Base-by-base conservation (phyloP, 768 basidiomycete species). In the Termitomyces bulborhizus region DNA sequence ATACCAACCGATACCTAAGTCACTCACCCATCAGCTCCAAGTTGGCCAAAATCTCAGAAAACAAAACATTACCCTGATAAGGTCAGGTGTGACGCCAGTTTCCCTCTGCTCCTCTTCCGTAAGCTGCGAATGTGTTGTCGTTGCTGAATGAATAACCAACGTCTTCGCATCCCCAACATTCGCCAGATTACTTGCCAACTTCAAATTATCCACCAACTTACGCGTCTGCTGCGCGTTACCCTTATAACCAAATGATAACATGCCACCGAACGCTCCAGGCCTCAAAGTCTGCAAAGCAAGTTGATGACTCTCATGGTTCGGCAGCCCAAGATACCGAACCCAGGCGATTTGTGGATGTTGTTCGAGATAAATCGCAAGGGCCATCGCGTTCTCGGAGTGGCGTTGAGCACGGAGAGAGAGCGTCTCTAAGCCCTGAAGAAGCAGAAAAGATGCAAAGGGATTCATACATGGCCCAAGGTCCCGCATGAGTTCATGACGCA, bases 131-230 rank as follows among this genome's bases (percentile, higher is more conserved):
- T 93, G 90, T 0, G 90, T 92, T 27, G 90, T 90, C 18, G 80
- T 79, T 4, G 84, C 86, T 0, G 90, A 87, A 62, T 89, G 86
- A 57, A 92, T 88, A 37, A 88, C 86, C 15, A 92, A 77, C 5
- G 86, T 89, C 71, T 91, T 90, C 27, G 86, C 83, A 55, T 87
- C 86, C 27, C 83, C 81, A 26, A 89, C 84, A 61, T 90, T 90
- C 11, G 87, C 88, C 13, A 90, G 73, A 63, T 89, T 73, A 61
- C 84, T 86, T 13, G 86, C 87, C 6, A 93, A 76, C 64, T 77
- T 81, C 55, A 93, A 75, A 56, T 67, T 76, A 60, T 93, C 89
- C 12, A 93, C 86, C 31, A 86, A 73, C 55, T 75, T 75, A 69
- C 78, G 80, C 5, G 84, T 85, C 3, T 66, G 65, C 49, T 70